These are phyloP conservation scores for Globisporangium solare DNA, from an alignment of 352 stramenopile genomes.

Conservation along the genomic window DNA sequence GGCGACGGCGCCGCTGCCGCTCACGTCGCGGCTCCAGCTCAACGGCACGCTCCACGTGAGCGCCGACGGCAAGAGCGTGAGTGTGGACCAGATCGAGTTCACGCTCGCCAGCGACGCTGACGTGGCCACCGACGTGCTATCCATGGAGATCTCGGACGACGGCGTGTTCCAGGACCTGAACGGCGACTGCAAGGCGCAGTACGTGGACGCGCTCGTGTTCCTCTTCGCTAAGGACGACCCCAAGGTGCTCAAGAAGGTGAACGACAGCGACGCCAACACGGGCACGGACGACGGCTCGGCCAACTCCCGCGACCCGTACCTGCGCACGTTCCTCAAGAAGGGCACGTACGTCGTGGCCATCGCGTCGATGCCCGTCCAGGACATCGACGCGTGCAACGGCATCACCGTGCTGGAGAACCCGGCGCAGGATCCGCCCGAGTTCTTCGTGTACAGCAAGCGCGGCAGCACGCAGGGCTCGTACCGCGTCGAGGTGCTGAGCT, in stretches of 20 bases:
- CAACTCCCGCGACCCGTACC: conserved; percentile 46
- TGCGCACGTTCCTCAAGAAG: conserved; percentile 41
- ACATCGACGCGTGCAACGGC: conserved; percentile 19
- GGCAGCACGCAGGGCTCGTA: conserved; percentile 29
- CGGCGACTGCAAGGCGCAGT: conserved; percentile 48
- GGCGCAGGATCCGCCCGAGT: conserved; percentile 22
- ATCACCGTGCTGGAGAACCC: conserved; percentile 10
- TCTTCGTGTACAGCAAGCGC: conserved; percentile 24
- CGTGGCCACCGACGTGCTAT: conserved; percentile 55
- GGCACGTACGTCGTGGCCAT: conserved; percentile 43
- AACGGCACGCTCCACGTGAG: conserved; percentile 31
- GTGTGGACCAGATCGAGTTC: conserved; percentile 54
- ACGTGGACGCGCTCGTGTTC: conserved; percentile 58
- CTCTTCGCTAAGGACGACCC: conserved; percentile 36
- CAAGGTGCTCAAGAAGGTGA: conserved; percentile 30
- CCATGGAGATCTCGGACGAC: conserved; percentile 54
- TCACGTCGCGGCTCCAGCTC: conserved; percentile 19
- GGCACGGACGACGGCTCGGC: conserved; percentile 40
- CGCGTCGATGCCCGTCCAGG: conserved; percentile 25
- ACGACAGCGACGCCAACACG: conserved; percentile 21
- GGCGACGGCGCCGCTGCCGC: conserved; percentile 7
- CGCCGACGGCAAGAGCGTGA: conserved; percentile 20
- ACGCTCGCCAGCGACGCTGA: conserved; percentile 30
- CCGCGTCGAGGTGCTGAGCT: conserved; percentile 30
- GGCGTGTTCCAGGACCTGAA: conserved; percentile 53